A percentile compares a stretch with the other conserved stretches of the same genome.
Conservation (phyloP, 208 protist genomes). For the Acanthamoeba culbertsoni region DNA sequence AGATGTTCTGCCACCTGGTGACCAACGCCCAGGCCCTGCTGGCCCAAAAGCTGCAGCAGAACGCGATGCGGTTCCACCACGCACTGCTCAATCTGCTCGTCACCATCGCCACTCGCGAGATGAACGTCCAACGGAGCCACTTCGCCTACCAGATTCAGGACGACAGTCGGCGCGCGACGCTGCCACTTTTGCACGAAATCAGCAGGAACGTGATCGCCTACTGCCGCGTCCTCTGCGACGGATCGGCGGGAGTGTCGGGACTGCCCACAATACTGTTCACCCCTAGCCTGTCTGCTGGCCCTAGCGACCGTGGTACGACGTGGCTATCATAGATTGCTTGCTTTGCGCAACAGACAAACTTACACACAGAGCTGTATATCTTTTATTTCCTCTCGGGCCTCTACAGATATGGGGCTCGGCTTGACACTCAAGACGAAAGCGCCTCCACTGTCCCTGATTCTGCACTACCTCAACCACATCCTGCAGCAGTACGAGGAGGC, state of each 20-base stretch:
- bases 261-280: constrained; percentile 46
- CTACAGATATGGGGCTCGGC: background rate
- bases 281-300: background rate
- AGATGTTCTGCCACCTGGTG: constrained; percentile 52
- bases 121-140: background rate
- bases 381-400: background rate
- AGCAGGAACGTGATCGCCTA: constrained; percentile 46
- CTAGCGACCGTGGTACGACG: background rate
- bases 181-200: background rate
- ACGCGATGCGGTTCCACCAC: constrained; percentile 51
- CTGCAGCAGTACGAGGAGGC: constrained; percentile 37
- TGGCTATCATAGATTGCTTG: background rate
- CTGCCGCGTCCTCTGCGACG: constrained; percentile 25
- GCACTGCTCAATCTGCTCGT: constrained; percentile 46
- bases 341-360: background rate
- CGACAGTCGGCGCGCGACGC: background rate
- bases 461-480: constrained; percentile 24
- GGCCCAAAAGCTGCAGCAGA: constrained; percentile 47
- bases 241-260: background rate
- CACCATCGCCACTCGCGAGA: background rate
- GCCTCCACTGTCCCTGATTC: background rate
- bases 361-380: background rate
- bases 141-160: background rate
- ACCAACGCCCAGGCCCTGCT: background rate
- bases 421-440: background rate